These are phyloP conservation scores for Spathaspora hagerdaliae DNA, from an alignment of 805 yeast genomes.

Conservation along the genomic window DNA sequence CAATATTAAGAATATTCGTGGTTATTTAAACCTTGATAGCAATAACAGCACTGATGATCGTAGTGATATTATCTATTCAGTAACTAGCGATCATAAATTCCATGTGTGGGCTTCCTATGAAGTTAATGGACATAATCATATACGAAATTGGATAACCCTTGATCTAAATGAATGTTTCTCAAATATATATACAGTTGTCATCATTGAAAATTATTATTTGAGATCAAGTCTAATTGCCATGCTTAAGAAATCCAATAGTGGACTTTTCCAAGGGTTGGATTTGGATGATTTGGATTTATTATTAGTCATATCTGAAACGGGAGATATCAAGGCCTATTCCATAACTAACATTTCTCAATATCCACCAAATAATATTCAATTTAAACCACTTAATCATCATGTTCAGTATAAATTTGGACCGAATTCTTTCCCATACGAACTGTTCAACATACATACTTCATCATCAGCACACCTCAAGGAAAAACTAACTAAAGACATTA, in stretches of 20 bases:
- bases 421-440: slow-evolving; percentile 11
- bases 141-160: slow-evolving; percentile 54
- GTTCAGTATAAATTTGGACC: slow-evolving; percentile 7
- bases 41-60: slow-evolving; percentile 28
- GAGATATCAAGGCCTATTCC: slow-evolving; percentile 41
- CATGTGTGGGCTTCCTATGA: slow-evolving; percentile 71
- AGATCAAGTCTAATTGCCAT: slow-evolving; percentile 17
- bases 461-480: neutral
- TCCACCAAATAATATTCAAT: slow-evolving; percentile 53
- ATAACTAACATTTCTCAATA: slow-evolving; percentile 47
- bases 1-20: slow-evolving; percentile 30
- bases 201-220: slow-evolving; percentile 37
- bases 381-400: slow-evolving; percentile 28
- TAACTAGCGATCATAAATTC: slow-evolving; percentile 54
- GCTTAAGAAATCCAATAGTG: neutral
- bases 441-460: neutral
- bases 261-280: slow-evolving; percentile 4
- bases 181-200: slow-evolving; percentile 15
- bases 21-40: slow-evolving; percentile 14
- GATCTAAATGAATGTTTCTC: slow-evolving; percentile 22
- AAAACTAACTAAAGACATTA: slow-evolving; percentile 3
- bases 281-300: slow-evolving; percentile 21
- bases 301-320: slow-evolving; percentile 40
- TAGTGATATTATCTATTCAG: slow-evolving; percentile 50
- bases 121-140: slow-evolving; percentile 50